A percentile compares a stretch with the other conserved stretches of the same genome.
phyloP scores from a whole-genome alignment of 805 yeast genomes.

The Pichia gijzeniarum region DNA sequence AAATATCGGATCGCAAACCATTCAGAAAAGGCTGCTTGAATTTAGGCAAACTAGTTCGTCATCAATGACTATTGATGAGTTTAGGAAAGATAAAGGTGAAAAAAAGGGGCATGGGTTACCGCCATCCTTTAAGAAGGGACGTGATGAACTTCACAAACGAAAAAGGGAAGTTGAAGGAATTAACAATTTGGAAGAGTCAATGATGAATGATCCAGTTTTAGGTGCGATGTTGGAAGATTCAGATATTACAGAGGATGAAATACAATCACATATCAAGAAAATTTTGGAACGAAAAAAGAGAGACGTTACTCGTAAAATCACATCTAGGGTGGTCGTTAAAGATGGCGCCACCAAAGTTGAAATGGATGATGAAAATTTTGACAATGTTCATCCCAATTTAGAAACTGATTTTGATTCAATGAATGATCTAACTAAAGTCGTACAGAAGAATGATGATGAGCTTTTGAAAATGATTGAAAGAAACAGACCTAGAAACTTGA shows the following conservation, averaged over 20 bases:
- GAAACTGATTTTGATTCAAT: constrained; percentile 8
- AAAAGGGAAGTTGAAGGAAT: constrained; percentile 25
- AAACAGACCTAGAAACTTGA: constrained; percentile 51
- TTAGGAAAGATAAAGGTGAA: constrained; percentile 43
- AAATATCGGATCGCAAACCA: constrained; percentile 89
- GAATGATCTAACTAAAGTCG: constrained; percentile 1
- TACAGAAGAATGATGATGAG: constrained; percentile 24
- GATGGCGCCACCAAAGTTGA: constrained; percentile 16
- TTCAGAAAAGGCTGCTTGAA: constrained; percentile 85
- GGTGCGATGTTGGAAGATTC: constrained; percentile 39
- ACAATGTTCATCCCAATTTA: constrained; percentile 12
- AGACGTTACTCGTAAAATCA: constrained; percentile 18
- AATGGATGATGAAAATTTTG: background rate
- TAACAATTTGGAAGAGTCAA: constrained; percentile 34
- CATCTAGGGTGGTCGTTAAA: constrained; percentile 2
- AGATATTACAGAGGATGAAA: constrained; percentile 40
- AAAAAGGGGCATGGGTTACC: constrained; percentile 51
- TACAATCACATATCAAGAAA: constrained; percentile 29
- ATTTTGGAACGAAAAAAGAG: constrained; percentile 25
- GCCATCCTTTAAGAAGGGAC: constrained; percentile 69
- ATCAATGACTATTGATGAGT: constrained; percentile 61
- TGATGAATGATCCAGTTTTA: constrained; percentile 37
- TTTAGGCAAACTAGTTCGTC: constrained; percentile 76
- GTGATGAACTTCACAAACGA: constrained; percentile 40
- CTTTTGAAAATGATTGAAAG: constrained; percentile 33